phyloP scores from a whole-genome alignment of 108 stramenopile species.

The Cyclostephanos tholiformis region DNA sequence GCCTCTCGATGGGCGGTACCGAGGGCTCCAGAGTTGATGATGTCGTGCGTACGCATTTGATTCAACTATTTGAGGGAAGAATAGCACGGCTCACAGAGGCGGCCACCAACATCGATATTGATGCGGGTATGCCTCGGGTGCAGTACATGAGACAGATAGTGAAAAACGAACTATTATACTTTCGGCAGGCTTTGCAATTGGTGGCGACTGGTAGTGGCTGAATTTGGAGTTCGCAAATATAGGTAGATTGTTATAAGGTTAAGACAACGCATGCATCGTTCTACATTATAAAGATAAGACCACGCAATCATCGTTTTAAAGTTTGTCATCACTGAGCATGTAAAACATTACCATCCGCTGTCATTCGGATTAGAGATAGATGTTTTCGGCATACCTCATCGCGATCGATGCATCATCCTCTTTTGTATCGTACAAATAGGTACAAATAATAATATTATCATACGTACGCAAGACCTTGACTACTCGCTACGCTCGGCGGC shows the following conservation, averaged over 20 bases:
- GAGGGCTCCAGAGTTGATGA: slow-evolving; percentile 10
- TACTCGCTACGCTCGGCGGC: no score
- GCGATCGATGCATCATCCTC: no score
- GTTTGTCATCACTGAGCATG: no score
- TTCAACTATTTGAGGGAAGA: slow-evolving; percentile 22
- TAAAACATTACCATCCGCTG: no score
- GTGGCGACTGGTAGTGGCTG: not conserved
- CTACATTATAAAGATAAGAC: no score
- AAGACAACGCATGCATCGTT: no score
- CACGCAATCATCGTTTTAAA: no score
- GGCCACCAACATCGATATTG: not conserved
- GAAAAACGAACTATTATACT: slow-evolving; percentile 11
- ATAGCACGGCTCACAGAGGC: slow-evolving; percentile 38
- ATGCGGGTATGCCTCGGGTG: not conserved
- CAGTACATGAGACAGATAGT: slow-evolving; percentile 8
- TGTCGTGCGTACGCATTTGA: slow-evolving; percentile 24
- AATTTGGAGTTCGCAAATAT: not conserved
- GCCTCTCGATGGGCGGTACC: not conserved
- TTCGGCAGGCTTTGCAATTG: slow-evolving; percentile 7
- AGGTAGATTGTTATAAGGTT: not conserved
- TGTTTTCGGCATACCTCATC: no score
- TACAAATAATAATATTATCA: no score
- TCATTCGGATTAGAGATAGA: no score
- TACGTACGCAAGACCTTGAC: no score
- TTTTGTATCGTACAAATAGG: no score